A percentile compares a stretch with the other conserved stretches of the same genome.
Conservation (phyloP, 2,329 filamentous ascomycete species). For the Microsporum audouinii region DNA sequence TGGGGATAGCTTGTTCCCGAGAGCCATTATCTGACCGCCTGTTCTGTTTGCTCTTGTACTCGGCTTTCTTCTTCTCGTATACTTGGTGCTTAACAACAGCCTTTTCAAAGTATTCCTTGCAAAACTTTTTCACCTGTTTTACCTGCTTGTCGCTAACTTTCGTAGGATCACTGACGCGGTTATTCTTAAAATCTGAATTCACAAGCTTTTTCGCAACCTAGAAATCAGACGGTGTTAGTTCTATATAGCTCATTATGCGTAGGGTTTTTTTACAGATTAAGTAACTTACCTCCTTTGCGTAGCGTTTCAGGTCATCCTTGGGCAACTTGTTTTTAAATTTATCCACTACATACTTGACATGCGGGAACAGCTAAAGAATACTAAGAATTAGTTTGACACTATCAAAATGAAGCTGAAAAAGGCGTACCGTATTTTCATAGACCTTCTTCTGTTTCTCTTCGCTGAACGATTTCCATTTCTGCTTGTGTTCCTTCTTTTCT, state of each 20-base stretch:
- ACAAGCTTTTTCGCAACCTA: conserved; percentile 76
- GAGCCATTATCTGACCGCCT: not conserved
- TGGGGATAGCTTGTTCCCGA: conserved; percentile 8
- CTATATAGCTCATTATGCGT: conserved; percentile 24
- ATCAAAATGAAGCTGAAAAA: not conserved
- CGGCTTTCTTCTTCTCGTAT: conserved; percentile 54
- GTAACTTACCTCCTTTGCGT: conserved; percentile 48
- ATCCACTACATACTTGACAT: conserved; percentile 74
- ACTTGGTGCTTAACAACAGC: conserved; percentile 64
- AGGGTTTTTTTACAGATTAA: not conserved
- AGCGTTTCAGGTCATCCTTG: conserved; percentile 59
- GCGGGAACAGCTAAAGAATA: conserved; percentile 57
- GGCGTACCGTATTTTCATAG: conserved; percentile 78
- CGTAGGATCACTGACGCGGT: conserved; percentile 71
- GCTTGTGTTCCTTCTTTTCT: conserved; percentile 32
- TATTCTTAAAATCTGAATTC: conserved; percentile 80
- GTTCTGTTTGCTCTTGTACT: conserved; percentile 26
- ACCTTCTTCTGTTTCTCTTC: conserved; percentile 86
- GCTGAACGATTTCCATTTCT: conserved; percentile 41
- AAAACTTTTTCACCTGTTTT: conserved; percentile 71
- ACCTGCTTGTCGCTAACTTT: conserved; percentile 65
- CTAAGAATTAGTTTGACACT: not conserved
- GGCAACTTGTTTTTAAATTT: conserved; percentile 80
- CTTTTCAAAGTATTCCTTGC: conserved; percentile 76
- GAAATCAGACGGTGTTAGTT: conserved; percentile 42